Evolutionary conservation across 2,329 filamentous ascomycete species (phyloP), one percentile per base, ranked within the genome.

Genomic region (Leptographium radiaticola): DNA sequence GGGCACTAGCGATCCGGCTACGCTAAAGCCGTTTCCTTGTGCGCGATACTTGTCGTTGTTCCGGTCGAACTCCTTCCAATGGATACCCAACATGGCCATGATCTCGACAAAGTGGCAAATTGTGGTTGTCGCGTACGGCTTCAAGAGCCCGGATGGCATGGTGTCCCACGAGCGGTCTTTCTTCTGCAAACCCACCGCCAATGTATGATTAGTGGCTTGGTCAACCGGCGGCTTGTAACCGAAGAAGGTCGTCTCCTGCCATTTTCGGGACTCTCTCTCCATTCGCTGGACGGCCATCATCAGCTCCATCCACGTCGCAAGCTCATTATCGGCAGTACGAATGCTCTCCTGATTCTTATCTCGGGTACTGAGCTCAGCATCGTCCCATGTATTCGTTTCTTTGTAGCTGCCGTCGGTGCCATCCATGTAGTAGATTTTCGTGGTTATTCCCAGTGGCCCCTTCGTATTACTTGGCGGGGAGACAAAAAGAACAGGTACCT

Each of bases 61-160:
- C 43, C 75, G 69, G 58, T 80, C 74, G 58, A 81, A 81, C 51
- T 76, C 73, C 55, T 75, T 76, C 78, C 78, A 81, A 58, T 81
- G 72, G 9, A 81, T 69, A 9, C 78, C 76, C 16, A 80, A 65
- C 55, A 75, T 72, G 6, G 74, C 74, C 31, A 75, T 69, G 56
- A 79, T 73, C 66, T 79, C 76, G 34, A 80, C 64, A 4, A 79
- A 62, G 58, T 79, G 76, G 53, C 72, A 77, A 56, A 79, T 75
- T n/a, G 75, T 75, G 0, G 72, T 77, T 0, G 73, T 78, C 3
- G 74, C 75, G 50, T 76, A 78, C 0, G 75, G 75, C 39, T 73
- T 73, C 39, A 66, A 69, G 50, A 77, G 62, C 36, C 66, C 66
- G 1, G 66, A 53, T 1, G 75, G 75, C 73, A 78, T 77, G 1